Evolutionary conservation across 179 eudicot species (phyloP), one percentile per base, ranked within the genome.

Genomic region (Beta macrorhiza): DNA sequence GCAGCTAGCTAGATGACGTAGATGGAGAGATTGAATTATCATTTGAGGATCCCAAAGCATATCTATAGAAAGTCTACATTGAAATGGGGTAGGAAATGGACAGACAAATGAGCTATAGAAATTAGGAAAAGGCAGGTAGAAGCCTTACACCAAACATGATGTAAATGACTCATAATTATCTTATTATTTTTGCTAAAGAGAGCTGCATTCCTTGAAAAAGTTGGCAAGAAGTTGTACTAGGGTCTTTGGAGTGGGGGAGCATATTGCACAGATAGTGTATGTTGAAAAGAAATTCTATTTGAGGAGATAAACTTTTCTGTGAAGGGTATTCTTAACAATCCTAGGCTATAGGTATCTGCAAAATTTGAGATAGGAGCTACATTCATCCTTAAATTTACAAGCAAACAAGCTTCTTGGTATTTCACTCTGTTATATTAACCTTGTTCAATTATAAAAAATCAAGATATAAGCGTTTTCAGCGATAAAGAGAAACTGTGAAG

Each of bases 11-110:
- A 74, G 75, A 72, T 53, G 68, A 64, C 3, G 63, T 53, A 44
- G 32, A 57, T 64, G 67, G 73, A 69, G 62, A 69, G 51, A 62
- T 70, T 42, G 51, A 69, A 77, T 19, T 82, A 78, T 81, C 29
- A 67, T 69, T 81, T 73, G 75, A 52, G 57, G 73, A 84, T 84
- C 87, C 84, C 82, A 81, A 84, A 57, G 84, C 65, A 63, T 67
- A 84, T 84, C 76, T 73, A 16, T 49, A 77, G 71, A 79, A 78
- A 84, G 84, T 78, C 59, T 61, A 81, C 61, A 59, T 67, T 62
- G 74, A 78, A 65, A 72, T 12, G 16, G 67, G 83, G 78, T 19
- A 67, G 47, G 64, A 67, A 72, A 77, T 81, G 75, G 79, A 65
- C 77, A 71, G 73, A 69, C 77, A 77, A 55, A 65, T 37, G 62